These are phyloP conservation scores for Hypoxylon sp. DNA, from an alignment of 2,329 filamentous ascomycete genomes.

Conservation along the genomic window DNA sequence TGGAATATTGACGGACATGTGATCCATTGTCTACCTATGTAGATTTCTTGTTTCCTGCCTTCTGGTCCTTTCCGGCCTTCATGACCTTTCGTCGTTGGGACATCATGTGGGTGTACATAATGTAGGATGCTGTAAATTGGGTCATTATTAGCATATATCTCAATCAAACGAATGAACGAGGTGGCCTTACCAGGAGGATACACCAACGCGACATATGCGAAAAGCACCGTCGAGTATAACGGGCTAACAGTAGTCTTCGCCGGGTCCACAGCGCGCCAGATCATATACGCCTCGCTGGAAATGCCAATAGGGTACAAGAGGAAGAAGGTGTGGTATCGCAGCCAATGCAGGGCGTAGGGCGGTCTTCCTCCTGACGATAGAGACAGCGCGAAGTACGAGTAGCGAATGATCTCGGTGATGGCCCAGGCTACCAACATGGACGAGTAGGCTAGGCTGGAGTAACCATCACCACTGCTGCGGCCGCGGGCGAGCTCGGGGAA, in stretches of 20 bases:
- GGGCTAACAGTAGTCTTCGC: conserved; percentile 57
- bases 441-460: conserved; percentile 61
- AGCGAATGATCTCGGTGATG: conserved; percentile 90
- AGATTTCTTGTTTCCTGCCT: conserved; percentile 56
- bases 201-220: conserved; percentile 77
- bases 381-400: conserved; percentile 86
- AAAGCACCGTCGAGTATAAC: conserved; percentile 70
- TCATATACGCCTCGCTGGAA: conserved; percentile 82
- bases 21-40: no score
- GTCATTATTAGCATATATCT: conserved; percentile 14
- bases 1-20: no score
- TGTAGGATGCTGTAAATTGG: conserved; percentile 68
- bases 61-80: conserved; percentile 70
- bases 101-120: conserved; percentile 96
- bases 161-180: conserved; percentile 1
- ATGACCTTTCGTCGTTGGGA: conserved; percentile 83
- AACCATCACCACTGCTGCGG: conserved; percentile 13
- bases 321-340: conserved; percentile 92
- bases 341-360: conserved; percentile 75
- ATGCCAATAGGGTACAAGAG: conserved; percentile 94
- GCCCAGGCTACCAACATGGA: conserved; percentile 89
- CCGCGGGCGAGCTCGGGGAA: conserved; percentile 73
- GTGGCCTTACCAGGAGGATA: conserved; percentile 78
- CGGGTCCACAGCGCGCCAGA: conserved; percentile 74
- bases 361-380: conserved; percentile 63